These are phyloP conservation scores for Fusarium annulatum DNA, from an alignment of 2,329 filamentous ascomycete genomes.

Conservation along the genomic window DNA sequence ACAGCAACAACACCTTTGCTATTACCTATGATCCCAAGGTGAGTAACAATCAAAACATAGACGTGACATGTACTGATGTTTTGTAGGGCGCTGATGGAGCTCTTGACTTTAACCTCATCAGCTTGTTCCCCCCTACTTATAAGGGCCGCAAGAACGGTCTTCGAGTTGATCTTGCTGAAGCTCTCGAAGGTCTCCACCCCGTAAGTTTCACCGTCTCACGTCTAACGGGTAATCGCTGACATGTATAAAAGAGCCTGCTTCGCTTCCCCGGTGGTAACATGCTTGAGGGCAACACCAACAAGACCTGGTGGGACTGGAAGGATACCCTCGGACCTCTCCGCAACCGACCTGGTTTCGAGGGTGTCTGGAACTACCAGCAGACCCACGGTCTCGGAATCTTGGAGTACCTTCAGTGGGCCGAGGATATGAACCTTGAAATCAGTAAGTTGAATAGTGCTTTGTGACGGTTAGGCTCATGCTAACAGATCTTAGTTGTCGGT, in stretches of 20 bases:
- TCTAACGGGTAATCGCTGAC: not conserved
- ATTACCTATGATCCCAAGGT: slow-evolving; percentile 61
- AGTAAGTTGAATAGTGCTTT: slow-evolving; percentile 38
- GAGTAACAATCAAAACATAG: rapidly evolving
- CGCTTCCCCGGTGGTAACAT: slow-evolving; percentile 75
- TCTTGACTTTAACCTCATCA: slow-evolving; percentile 68
- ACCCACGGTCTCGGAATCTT: slow-evolving; percentile 71
- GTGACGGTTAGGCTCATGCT: rapidly evolving
- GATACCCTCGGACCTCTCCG: slow-evolving; percentile 65
- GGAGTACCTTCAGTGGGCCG: slow-evolving; percentile 71
- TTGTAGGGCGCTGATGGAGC: slow-evolving; percentile 52
- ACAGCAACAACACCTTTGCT: slow-evolving; percentile 66
- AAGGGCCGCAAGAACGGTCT: slow-evolving; percentile 69
- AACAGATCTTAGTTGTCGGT: slow-evolving; percentile 56
- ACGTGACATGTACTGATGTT: not conserved
- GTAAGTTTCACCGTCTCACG: slow-evolving; percentile 43
- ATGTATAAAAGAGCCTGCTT: slow-evolving; percentile 59
- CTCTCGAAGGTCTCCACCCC: slow-evolving; percentile 63
- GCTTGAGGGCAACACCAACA: slow-evolving; percentile 60
- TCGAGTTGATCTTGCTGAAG: slow-evolving; percentile 64
- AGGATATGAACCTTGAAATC: slow-evolving; percentile 69
- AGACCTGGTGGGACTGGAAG: slow-evolving; percentile 63
- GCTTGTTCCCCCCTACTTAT: slow-evolving; percentile 70
- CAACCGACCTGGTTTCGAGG: slow-evolving; percentile 65
- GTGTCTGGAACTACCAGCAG: slow-evolving; percentile 70